Conservation (phyloP, 495 filamentous ascomycete genomes). For the Trypethelium eluteriae region DNA sequence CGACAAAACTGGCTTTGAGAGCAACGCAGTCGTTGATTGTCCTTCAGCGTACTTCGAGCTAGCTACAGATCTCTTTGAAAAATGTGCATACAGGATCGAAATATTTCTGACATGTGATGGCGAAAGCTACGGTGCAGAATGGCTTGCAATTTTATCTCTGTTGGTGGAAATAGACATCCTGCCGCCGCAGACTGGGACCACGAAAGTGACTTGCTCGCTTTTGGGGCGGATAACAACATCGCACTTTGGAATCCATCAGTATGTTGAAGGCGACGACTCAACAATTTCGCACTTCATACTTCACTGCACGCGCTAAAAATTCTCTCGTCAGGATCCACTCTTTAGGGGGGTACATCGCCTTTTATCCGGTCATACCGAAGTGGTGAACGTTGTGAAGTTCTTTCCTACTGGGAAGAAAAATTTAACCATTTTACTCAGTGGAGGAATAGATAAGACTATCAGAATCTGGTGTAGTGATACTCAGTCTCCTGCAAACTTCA, state of each 20-base stretch:
- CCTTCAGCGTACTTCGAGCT: neutral
- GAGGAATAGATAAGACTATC: conserved; percentile 72
- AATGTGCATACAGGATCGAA: neutral
- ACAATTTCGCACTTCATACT: conserved; percentile 32
- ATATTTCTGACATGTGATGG: conserved; percentile 9
- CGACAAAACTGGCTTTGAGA: no score
- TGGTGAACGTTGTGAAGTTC: conserved; percentile 79
- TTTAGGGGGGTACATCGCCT: conserved; percentile 56
- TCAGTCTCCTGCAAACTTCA: conserved; percentile 31
- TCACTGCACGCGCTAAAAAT: neutral
- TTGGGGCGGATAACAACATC: conserved; percentile 79
- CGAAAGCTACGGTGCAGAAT: neutral
- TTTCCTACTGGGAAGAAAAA: conserved; percentile 37
- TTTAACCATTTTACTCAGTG: conserved; percentile 56
- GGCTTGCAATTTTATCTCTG: conserved; percentile 57
- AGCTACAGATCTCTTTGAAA: neutral
- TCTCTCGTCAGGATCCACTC: conserved; percentile 38
- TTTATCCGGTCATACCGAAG: conserved; percentile 72
- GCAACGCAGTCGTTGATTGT: no score
- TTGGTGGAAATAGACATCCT: conserved; percentile 84
- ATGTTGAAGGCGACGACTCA: neutral
- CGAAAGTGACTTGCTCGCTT: conserved; percentile 64
- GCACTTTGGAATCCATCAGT: conserved; percentile 71
- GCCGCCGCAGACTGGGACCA: conserved; percentile 83
- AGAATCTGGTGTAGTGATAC: conserved; percentile 56